Conservation (phyloP, 2,329 filamentous ascomycete species). For the Aspergillus amoenus region DNA sequence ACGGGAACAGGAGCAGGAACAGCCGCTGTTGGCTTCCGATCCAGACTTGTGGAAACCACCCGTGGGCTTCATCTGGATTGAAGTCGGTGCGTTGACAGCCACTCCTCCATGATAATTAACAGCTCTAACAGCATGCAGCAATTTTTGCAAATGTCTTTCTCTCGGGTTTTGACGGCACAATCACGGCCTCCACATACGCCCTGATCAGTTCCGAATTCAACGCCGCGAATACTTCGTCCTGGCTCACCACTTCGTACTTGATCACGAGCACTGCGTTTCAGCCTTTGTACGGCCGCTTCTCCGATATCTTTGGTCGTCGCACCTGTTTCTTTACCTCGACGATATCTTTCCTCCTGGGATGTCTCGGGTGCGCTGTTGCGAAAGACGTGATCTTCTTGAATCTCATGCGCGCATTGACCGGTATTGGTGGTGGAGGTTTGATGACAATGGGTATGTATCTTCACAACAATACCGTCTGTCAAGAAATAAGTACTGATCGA, state of each 20-base stretch:
- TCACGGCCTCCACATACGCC: conserved; percentile 47
- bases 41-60: conserved; percentile 49
- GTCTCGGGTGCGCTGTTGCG: conserved; percentile 68
- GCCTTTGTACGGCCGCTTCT: conserved; percentile 70
- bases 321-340: conserved; percentile 64
- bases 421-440: conserved; percentile 70
- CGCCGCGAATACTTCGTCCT: conserved; percentile 46
- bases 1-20: conserved; percentile 12
- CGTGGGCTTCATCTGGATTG: conserved; percentile 57
- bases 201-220: conserved; percentile 50
- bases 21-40: conserved; percentile 23
- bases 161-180: conserved; percentile 52
- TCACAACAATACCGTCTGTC: neutral
- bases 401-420: conserved; percentile 67
- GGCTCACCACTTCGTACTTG: conserved; percentile 63
- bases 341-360: conserved; percentile 63
- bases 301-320: conserved; percentile 65
- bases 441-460: conserved; percentile 56
- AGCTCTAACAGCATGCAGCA: conserved; percentile 31
- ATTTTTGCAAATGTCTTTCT: conserved; percentile 67
- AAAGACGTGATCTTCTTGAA: conserved; percentile 69
- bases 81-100: conserved; percentile 44
- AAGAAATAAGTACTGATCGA: neutral
- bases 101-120: neutral
- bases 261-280: conserved; percentile 68